phyloP scores from a whole-genome alignment of 169 alveolate species.

The Cryptosporidium canis region DNA sequence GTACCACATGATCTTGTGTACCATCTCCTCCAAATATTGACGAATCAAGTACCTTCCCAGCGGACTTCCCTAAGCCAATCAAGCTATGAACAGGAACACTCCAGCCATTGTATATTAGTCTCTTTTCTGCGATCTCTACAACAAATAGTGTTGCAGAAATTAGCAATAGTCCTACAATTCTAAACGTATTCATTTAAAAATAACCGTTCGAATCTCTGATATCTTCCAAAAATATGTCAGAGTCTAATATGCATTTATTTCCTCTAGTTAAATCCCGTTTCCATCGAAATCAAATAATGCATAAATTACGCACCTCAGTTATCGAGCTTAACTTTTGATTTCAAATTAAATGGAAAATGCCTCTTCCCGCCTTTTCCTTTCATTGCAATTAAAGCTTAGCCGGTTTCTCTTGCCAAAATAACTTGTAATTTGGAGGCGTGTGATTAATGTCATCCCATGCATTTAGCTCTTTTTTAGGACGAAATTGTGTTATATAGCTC shows the following conservation, averaged over 20 bases:
- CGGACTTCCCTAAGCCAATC: neutral
- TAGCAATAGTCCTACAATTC: neutral
- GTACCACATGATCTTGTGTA: neutral
- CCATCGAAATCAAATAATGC: neutral
- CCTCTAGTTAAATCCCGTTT: neutral
- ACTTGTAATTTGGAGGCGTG: neutral
- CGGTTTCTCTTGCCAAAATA: neutral
- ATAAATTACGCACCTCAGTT: conserved; percentile 11
- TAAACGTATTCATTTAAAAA: neutral
- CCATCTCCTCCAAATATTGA: neutral
- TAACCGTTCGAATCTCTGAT: neutral
- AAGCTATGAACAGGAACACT: neutral
- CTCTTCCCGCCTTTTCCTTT: neutral
- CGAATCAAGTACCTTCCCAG: neutral
- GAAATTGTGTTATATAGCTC: too few relatives aligned
- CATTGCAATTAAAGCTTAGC: too few relatives aligned
- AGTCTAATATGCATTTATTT: conserved; percentile 6
- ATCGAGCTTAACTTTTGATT: conserved; percentile 34
- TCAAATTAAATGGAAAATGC: neutral
- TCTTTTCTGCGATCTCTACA: neutral
- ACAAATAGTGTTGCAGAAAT: neutral
- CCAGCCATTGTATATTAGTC: neutral
- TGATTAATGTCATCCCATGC: too few relatives aligned
- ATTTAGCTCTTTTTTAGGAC: too few relatives aligned
- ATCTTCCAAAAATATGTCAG: neutral